Percentiles rank a stretch among this genome's conserved stretches.
Conservation (phyloP, 805 yeast genomes). For the Nakazawaea ernobii region DNA sequence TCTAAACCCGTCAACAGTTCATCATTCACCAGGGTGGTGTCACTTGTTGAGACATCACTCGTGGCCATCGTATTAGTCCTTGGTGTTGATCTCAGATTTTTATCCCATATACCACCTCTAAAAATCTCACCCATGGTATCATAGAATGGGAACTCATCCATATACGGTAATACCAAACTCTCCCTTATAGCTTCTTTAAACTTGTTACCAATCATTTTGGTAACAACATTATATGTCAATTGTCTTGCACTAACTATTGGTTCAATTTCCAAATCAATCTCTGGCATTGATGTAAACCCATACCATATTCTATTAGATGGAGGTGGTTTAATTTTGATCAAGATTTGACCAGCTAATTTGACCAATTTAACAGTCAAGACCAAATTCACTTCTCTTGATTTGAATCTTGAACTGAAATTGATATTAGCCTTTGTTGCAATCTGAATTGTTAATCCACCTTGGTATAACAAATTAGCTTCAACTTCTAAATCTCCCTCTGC, state of each 20-base stretch:
- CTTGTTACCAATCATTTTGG: constrained; percentile 72
- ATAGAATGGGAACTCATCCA: constrained; percentile 81
- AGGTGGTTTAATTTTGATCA: constrained; percentile 74
- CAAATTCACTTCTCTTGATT: constrained; percentile 67
- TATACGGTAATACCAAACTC: constrained; percentile 75
- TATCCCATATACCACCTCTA: constrained; percentile 93
- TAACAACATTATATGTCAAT: constrained; percentile 70
- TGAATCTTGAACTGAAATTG: constrained; percentile 70
- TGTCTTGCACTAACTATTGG: constrained; percentile 89
- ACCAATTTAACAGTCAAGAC: constrained; percentile 64
- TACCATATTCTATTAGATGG: constrained; percentile 93
- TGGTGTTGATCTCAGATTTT: constrained; percentile 12
- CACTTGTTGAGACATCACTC: background rate
- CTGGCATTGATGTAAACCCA: constrained; percentile 75
- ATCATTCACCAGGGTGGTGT: constrained; percentile 4
- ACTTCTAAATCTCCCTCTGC: constrained; percentile 76
- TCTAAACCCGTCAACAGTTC: background rate
- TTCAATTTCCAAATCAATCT: constrained; percentile 68
- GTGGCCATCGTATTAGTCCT: constrained; percentile 10
- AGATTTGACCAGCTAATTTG: constrained; percentile 66
- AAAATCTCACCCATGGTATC: constrained; percentile 63
- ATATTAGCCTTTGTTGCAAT: constrained; percentile 77
- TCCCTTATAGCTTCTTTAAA: constrained; percentile 76
- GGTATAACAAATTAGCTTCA: constrained; percentile 57
- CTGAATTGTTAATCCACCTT: constrained; percentile 71